A percentile compares a stretch with the other conserved stretches of the same genome.
phyloP scores from a whole-genome alignment of 495 filamentous ascomycete genomes.

The Pyronema omphalodes region DNA sequence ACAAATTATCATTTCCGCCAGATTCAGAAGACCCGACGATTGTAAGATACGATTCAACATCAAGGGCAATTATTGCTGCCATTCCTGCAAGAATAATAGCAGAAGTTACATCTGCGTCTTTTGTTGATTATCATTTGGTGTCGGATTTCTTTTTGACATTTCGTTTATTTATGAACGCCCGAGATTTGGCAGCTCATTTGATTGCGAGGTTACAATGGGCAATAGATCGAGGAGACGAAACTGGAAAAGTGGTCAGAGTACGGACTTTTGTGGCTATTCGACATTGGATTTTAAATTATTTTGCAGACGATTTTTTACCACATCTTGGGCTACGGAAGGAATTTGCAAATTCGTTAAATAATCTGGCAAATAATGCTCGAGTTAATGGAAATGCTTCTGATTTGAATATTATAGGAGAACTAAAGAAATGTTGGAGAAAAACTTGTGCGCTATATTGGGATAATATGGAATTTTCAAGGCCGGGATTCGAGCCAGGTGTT shows the following conservation, averaged over 20 bases:
- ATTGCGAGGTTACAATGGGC: conserved; percentile 79
- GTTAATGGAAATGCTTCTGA: conserved; percentile 48
- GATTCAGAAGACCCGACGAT: conserved; percentile 57
- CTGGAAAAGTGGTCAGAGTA: conserved; percentile 78
- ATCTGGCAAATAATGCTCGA: conserved; percentile 40
- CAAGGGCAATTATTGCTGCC: conserved; percentile 66
- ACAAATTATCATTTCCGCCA: conserved; percentile 51
- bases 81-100: conserved; percentile 83
- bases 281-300: conserved; percentile 98
- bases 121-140: conserved; percentile 91
- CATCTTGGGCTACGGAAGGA: conserved; percentile 56
- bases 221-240: conserved; percentile 57
- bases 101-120: conserved; percentile 91
- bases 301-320: conserved; percentile 85
- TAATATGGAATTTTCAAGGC: conserved; percentile 27
- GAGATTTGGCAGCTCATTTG: conserved; percentile 62
- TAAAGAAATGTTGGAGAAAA: conserved; percentile 94
- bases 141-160: conserved; percentile 98
- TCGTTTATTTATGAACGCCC: conserved; percentile 59
- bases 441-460: conserved; percentile 84
- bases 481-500: conserved; percentile 27
- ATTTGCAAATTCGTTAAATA: conserved; percentile 71
- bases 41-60: conserved; percentile 59
- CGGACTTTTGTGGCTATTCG: conserved; percentile 89
- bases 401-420: conserved; percentile 75